Conservation (phyloP, 2,329 filamentous ascomycete genomes). For the Cercospora sojina region DNA sequence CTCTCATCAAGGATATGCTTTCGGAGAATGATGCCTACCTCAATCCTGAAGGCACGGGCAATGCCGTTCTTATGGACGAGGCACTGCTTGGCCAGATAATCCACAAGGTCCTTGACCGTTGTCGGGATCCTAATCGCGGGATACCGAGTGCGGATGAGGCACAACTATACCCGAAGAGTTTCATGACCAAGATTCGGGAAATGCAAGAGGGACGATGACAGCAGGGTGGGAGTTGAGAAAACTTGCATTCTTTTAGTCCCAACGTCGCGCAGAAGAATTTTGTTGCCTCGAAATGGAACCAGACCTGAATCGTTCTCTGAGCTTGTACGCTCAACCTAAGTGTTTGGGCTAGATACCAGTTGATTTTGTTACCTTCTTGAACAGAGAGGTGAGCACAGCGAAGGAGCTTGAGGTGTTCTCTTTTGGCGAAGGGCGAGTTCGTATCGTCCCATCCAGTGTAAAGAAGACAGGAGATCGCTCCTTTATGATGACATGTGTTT, state of each 20-base stretch:
- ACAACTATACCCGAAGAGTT: constrained; percentile 46
- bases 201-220: constrained; percentile 39
- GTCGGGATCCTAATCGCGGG: constrained; percentile 52
- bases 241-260: constrained; percentile 12
- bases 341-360: background rate
- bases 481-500: background rate
- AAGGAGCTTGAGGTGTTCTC: background rate
- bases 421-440: background rate
- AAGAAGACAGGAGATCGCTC: constrained; percentile 2
- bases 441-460: background rate
- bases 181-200: constrained; percentile 49
- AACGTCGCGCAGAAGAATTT: background rate
- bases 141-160: constrained; percentile 59
- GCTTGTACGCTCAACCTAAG: background rate
- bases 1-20: constrained; percentile 58
- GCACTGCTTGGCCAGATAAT: constrained; percentile 62
- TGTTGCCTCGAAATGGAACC: background rate
- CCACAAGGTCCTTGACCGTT: constrained; percentile 59
- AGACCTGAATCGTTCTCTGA: background rate
- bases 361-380: background rate
- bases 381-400: background rate
- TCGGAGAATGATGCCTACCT: constrained; percentile 57
- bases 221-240: background rate
- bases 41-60: constrained; percentile 54
- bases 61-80: constrained; percentile 53